Evolutionary conservation across 2,329 filamentous ascomycete species (phyloP).

Genomic region (Claviceps africana): DNA sequence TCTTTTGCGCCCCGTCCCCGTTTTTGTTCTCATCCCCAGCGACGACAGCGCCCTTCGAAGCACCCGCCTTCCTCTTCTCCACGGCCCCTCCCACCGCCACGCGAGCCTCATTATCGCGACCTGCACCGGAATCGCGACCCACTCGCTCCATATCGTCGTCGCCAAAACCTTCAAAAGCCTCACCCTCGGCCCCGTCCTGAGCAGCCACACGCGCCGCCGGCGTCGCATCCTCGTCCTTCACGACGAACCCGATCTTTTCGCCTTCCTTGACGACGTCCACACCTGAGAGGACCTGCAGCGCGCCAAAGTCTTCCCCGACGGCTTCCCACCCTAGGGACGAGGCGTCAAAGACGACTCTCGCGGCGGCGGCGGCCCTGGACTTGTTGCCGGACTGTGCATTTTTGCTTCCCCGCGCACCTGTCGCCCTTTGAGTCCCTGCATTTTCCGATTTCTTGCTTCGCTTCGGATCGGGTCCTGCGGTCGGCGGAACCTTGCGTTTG

Average conservation of each 20-base stretch:
- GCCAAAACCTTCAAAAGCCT: slow-evolving; percentile 53
- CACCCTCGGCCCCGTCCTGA: slow-evolving; percentile 23
- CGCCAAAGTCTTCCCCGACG: slow-evolving; percentile 88
- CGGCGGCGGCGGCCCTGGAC: slow-evolving; percentile 9
- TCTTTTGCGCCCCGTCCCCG: background rate
- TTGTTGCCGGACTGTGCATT: background rate
- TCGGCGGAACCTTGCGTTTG: slow-evolving; percentile 25
- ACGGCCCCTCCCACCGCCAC: slow-evolving; percentile 14
- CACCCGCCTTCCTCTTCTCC: background rate
- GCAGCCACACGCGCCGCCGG: slow-evolving; percentile 9
- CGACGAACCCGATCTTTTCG: slow-evolving; percentile 42
- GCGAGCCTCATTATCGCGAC: slow-evolving; percentile 17
- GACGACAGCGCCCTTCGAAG: background rate
- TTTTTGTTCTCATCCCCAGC: background rate
- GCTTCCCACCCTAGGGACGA: slow-evolving; percentile 48
- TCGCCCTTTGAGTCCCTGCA: background rate
- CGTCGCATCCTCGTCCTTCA: slow-evolving; percentile 13
- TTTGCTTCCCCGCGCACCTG: background rate
- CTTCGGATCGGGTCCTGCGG: slow-evolving; percentile 20
- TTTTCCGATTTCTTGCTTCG: slow-evolving; percentile 20
- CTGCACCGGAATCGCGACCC: slow-evolving; percentile 19
- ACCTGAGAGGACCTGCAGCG: slow-evolving; percentile 80
- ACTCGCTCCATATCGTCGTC: slow-evolving; percentile 27
- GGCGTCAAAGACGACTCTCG: slow-evolving; percentile 23
- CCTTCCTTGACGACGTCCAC: slow-evolving; percentile 69